Conservation (phyloP, 177 flowering plant species). For the Vitis hybrid region DNA sequence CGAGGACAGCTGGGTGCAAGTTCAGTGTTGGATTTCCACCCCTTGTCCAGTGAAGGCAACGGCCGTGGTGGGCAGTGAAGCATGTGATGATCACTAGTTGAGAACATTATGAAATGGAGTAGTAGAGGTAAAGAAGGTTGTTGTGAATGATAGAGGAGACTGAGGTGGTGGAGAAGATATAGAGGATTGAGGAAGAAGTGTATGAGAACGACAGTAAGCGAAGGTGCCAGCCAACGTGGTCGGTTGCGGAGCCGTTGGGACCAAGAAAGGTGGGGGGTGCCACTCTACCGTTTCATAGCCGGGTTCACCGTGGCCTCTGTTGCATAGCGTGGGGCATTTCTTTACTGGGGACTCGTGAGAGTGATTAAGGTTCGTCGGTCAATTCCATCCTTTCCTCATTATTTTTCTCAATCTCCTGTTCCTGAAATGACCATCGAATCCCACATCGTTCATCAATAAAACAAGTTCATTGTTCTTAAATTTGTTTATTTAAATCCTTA, state of each 20-base stretch:
- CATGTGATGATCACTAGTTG: constrained; percentile 9
- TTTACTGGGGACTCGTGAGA: constrained; percentile 1
- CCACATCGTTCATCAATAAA: background rate
- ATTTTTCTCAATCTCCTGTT: background rate
- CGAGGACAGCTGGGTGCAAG: constrained; percentile 54
- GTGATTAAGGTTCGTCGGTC: constrained; percentile 12
- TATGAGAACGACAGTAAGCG: constrained; percentile 2
- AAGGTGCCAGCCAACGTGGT: constrained; percentile 4
- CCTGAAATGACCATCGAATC: background rate
- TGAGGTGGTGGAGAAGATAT: background rate
- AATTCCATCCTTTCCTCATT: background rate
- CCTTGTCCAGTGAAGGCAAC: constrained; percentile 14
- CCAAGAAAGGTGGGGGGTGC: constrained; percentile 11
- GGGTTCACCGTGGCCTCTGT: constrained; percentile 4
- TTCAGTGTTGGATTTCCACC: constrained; percentile 33
- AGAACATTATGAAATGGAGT: constrained; percentile 7
- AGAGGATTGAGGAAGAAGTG: background rate
- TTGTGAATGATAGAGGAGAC: background rate
- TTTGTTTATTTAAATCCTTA: no score
- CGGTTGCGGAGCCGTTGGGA: constrained; percentile 21
- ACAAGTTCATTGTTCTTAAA: no score
- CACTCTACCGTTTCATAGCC: constrained; percentile 11
- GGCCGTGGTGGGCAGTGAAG: constrained; percentile 7
- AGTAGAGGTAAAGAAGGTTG: background rate
- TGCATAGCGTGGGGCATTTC: constrained; percentile 12